Conservation (phyloP, 2,329 filamentous ascomycete species). For the Apiospora hydei region DNA sequence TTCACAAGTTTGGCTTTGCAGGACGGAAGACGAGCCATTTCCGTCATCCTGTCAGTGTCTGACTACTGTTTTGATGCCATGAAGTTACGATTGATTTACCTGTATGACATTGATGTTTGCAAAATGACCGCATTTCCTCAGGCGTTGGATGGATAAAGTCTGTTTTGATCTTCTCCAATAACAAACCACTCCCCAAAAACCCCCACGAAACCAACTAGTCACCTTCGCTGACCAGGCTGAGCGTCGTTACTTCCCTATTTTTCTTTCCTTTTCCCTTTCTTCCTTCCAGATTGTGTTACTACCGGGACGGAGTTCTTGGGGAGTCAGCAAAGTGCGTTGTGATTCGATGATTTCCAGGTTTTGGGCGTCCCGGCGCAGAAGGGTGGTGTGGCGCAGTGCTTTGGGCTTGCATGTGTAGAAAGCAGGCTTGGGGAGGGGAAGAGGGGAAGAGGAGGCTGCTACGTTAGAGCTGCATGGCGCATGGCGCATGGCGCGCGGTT, state of each 20-base stretch:
- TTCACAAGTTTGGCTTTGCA: background rate
- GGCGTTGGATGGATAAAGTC: background rate
- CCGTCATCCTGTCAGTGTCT: background rate
- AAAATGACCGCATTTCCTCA: background rate
- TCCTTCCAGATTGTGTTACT: background rate
- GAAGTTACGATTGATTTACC: background rate
- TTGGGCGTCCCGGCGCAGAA: background rate
- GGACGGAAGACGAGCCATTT: background rate
- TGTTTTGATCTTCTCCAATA: background rate
- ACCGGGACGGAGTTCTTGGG: background rate
- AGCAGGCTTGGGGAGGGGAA: background rate
- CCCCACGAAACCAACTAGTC: background rate
- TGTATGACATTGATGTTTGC: background rate
- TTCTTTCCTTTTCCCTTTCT: background rate
- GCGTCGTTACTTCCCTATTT: background rate
- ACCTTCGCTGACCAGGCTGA: background rate
- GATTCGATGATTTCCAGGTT: background rate
- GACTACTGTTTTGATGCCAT: background rate
- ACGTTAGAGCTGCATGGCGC: constrained; percentile 20
- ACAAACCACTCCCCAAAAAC: background rate
- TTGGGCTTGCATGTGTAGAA: constrained; percentile 11
- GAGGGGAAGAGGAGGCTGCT: background rate
- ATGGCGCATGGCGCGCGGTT: constrained; percentile 2
- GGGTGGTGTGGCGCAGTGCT: constrained; percentile 14
- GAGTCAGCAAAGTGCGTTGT: background rate